A percentile compares a stretch with the other conserved stretches of the same genome.
phyloP scores from a whole-genome alignment of 306 rosid species.

The Prunus mongolica region DNA sequence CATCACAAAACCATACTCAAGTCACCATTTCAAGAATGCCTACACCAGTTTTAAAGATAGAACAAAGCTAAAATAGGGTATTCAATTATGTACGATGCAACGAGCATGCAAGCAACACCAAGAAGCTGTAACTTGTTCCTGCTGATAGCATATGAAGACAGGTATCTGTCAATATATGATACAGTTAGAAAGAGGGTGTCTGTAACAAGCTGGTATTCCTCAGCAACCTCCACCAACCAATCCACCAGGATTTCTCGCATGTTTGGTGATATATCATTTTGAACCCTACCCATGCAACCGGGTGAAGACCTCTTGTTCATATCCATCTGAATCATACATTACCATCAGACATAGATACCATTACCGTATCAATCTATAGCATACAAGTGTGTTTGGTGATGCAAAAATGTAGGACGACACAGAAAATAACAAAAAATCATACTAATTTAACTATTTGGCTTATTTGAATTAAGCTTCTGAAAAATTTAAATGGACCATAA shows the following conservation, averaged over 20 bases:
- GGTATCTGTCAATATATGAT: constrained; percentile 38
- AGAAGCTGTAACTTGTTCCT: constrained; percentile 39
- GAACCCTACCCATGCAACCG: constrained; percentile 18
- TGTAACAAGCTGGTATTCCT: constrained; percentile 36
- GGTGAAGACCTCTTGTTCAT: constrained; percentile 23
- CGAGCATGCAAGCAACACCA: constrained; percentile 42
- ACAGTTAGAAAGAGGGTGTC: constrained; percentile 42
- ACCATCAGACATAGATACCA: neutral
- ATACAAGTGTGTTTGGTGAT: neutral
- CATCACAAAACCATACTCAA: constrained; percentile 12
- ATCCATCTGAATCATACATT: constrained; percentile 30
- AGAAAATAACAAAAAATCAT: neutral
- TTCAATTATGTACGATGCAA: constrained; percentile 33
- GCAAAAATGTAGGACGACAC: neutral
- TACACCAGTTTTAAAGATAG: neutral
- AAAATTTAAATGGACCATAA: neutral
- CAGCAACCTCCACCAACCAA: constrained; percentile 43
- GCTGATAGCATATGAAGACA: constrained; percentile 27
- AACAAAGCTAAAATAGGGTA: neutral
- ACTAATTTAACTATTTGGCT: neutral
- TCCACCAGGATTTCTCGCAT: constrained; percentile 42
- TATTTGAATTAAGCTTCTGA: constrained; percentile 3
- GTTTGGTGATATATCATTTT: constrained; percentile 5
- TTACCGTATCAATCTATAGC: neutral
- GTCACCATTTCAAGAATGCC: neutral